Evolutionary conservation across 1,284 basidiomycete genomes (phyloP).

Genomic region (Clitocybe nebularis): DNA sequence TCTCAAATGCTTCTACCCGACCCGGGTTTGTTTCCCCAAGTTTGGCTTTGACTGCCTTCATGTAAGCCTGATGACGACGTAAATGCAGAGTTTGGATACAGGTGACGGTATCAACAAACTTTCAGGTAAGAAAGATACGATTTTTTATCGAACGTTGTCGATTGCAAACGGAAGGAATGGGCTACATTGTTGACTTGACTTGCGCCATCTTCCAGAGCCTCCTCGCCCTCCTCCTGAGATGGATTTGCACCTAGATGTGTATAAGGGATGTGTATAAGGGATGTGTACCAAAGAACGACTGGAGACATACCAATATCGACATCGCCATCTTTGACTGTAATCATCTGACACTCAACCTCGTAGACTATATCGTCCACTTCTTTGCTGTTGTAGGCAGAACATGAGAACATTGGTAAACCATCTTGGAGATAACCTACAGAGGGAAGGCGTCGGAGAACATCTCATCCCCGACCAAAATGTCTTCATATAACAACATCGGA

Average conservation of each 20-base stretch:
- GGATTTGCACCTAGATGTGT: slow-evolving; percentile 74
- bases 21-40: slow-evolving; percentile 62
- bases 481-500: slow-evolving; percentile 75
- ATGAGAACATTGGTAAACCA: slow-evolving; percentile 1
- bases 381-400: slow-evolving; percentile 53
- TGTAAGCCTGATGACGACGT: slow-evolving; percentile 35
- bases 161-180: slow-evolving; percentile 88
- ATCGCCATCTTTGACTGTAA: slow-evolving; percentile 79
- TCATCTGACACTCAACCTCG: slow-evolving; percentile 84
- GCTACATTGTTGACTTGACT: slow-evolving; percentile 86
- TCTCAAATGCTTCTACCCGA: slow-evolving; percentile 80
- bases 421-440: slow-evolving; percentile 45
- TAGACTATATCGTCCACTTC: slow-evolving; percentile 79
- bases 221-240: slow-evolving; percentile 86
- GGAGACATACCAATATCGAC: slow-evolving; percentile 80
- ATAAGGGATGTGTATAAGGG: neutral
- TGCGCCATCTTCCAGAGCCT: slow-evolving; percentile 80
- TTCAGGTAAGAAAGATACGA: slow-evolving; percentile 85
- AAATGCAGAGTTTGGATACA: slow-evolving; percentile 2
- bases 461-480: slow-evolving; percentile 83
- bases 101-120: slow-evolving; percentile 34
- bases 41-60: slow-evolving; percentile 43
- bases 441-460: slow-evolving; percentile 95
- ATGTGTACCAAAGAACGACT: slow-evolving; percentile 9
- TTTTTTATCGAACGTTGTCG: slow-evolving; percentile 92